Base-by-base conservation (phyloP, 2,329 filamentous ascomycete species). In the Mycosphaerelloides madeirae region DNA sequence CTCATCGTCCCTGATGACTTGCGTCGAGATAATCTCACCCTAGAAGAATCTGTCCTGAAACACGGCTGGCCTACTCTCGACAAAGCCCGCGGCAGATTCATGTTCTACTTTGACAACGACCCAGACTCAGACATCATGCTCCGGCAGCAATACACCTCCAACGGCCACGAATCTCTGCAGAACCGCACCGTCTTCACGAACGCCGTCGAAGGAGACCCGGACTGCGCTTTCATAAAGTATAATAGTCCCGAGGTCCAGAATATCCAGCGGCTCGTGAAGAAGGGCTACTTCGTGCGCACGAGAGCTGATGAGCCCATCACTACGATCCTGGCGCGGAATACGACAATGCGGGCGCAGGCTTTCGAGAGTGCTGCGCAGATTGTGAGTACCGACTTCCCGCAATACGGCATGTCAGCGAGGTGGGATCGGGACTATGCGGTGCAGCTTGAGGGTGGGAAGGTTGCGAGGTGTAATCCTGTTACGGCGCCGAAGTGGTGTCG, bases 21-120 rank as follows among this genome's bases (percentile, higher is more conserved):
- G 1, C 68, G 72, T 18, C 55, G 63, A 8, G 54, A 48, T 0
- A 61, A 63, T 32, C 44, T 70, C 18, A 73, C 72, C 0, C 66
- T 77, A 11, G 73, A 76, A 51, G 50, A 72, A 46, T 69, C 67
- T 3, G 61, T 76, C 1, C 58, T 76, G n/a, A 48, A 61, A 36
- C 44, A 68, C 41, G 73, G 74, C n/a, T 76, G 73, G 73, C 73
- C 73, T 0, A 65, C 66, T 11, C 62, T 77, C 2, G 63, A 69
- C 2, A 64, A 65, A 2, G 66, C 68, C 0, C 60, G 71, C 9
- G 72, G 72, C 3, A 65, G 68, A 22, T 66, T 76, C 53, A 64
- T 75, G 47, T 76, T 76, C 62, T 67, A 70, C 50, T 74, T 76
- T 62, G 74, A 76, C 56, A 75, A 76, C 52, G 68, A 70, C 20